Percentiles rank a stretch among this genome's conserved stretches.
Conservation (phyloP, 2,329 filamentous ascomycete genomes). For the Colletotrichum melonis region DNA sequence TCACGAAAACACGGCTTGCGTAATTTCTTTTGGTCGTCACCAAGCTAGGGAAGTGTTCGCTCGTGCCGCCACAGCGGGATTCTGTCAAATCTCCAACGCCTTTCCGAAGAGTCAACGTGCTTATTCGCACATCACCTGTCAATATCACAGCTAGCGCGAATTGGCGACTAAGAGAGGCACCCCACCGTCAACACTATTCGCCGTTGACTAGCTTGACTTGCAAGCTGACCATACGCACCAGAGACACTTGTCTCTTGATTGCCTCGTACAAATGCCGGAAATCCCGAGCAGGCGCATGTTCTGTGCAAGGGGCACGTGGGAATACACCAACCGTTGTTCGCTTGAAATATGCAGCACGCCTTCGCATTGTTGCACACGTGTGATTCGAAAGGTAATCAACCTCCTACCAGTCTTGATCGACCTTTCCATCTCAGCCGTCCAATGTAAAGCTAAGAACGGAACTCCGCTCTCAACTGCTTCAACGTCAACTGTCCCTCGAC, state of each 20-base stretch:
- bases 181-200: neutral
- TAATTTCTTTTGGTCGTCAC: neutral
- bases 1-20: neutral
- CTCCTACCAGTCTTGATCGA: neutral
- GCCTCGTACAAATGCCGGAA: neutral
- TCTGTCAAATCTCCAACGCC: neutral
- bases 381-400: neutral
- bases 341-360: slow-evolving; percentile 2
- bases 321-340: neutral
- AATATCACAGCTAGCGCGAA: neutral
- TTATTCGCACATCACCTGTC: neutral
- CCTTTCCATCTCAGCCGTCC: neutral
- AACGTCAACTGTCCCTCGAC: neutral
- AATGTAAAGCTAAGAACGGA: neutral
- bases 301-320: neutral
- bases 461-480: neutral
- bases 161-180: neutral
- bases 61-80: neutral
- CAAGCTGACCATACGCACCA: neutral
- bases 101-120: neutral
- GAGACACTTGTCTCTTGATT: neutral
- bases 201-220: neutral
- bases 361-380: neutral
- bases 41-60: neutral
- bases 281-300: neutral